Evolutionary conservation across 2,329 filamentous ascomycete species (phyloP).

Genomic region (Parafenestella ontariensis): DNA sequence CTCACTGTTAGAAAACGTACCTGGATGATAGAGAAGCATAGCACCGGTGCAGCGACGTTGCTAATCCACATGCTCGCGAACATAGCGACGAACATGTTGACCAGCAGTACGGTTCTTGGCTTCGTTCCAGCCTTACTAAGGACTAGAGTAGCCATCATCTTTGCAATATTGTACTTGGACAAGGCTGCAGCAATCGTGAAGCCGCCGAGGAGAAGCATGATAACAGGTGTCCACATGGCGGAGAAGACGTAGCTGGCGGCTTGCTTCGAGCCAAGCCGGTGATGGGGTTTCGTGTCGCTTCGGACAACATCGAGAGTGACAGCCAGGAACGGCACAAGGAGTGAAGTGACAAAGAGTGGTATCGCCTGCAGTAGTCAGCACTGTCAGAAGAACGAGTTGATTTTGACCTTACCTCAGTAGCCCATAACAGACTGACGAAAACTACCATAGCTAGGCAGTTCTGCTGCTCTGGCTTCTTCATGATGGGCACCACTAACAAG

Average conservation of each 20-base stretch:
- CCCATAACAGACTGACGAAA: slow-evolving; percentile 94
- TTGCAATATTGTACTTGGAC: slow-evolving; percentile 97
- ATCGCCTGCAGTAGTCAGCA: slow-evolving; percentile 70
- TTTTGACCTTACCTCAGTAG: slow-evolving; percentile 74
- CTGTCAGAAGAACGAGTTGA: background rate
- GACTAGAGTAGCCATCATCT: slow-evolving; percentile 94
- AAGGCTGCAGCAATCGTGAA: slow-evolving; percentile 95
- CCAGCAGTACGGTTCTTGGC: slow-evolving; percentile 87
- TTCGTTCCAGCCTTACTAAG: slow-evolving; percentile 94
- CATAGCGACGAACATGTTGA: slow-evolving; percentile 98
- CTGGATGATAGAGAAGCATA: slow-evolving; percentile 98
- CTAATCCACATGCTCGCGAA: slow-evolving; percentile 99
- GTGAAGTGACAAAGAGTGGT: slow-evolving; percentile 93
- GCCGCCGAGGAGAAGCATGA: slow-evolving; percentile 95
- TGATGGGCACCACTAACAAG: slow-evolving; percentile 78
- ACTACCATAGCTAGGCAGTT: slow-evolving; percentile 94
- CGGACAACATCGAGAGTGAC: slow-evolving; percentile 86
- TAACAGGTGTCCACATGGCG: slow-evolving; percentile 99
- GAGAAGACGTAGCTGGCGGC: slow-evolving; percentile 87
- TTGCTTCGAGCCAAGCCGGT: slow-evolving; percentile 76
- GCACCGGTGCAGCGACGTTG: slow-evolving; percentile 94
- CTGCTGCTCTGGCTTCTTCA: slow-evolving; percentile 88
- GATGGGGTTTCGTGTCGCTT: slow-evolving; percentile 72
- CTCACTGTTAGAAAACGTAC: slow-evolving; percentile 54
- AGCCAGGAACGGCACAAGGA: slow-evolving; percentile 91